Percentiles rank a stretch among this genome's conserved stretches.
These are phyloP conservation scores for Mucor piriformis DNA, from an alignment of 371 early-diverging fungal genomes.

Conservation along the genomic window DNA sequence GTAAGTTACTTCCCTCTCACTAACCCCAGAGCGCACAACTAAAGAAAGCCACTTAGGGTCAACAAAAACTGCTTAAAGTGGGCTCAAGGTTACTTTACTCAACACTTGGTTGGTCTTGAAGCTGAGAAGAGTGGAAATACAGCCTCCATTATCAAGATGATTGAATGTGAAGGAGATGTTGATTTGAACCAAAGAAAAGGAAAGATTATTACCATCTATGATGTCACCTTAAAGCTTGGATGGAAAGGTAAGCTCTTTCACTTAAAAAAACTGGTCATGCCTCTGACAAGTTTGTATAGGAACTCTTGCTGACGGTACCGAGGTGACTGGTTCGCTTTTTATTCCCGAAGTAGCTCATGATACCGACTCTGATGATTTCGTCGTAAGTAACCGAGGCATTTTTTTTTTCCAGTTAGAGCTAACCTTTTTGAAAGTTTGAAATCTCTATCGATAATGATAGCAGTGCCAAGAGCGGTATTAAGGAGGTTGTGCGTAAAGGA, in stretches of 20 bases:
- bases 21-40: too few species aligned
- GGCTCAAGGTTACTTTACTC: conserved; percentile 70
- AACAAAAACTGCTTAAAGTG: conserved; percentile 86
- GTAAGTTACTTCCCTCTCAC: too few species aligned
- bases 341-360: conserved; percentile 95
- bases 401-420: too few species aligned
- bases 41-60: conserved; percentile 59
- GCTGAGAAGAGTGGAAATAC: conserved; percentile 50
- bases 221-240: conserved; percentile 64
- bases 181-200: conserved; percentile 90
- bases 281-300: too few species aligned
- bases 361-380: conserved; percentile 79
- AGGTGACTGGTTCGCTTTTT: conserved; percentile 74
- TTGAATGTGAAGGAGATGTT: conserved; percentile 73
- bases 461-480: conserved; percentile 63
- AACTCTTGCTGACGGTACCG: conserved; percentile 62
- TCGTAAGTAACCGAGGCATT: conserved; percentile 44
- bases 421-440: conserved; percentile 77
- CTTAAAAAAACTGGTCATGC: too few species aligned
- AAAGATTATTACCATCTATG: conserved; percentile 84
- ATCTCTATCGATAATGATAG: conserved; percentile 67
- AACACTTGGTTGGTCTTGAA: conserved; percentile 55
- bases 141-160: conserved; percentile 58
- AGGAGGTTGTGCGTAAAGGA: conserved; percentile 71
- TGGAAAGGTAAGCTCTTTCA: conserved; percentile 83